These are phyloP conservation scores for Nitzschia sp. DNA, from an alignment of 108 stramenopile species.

Conservation along the genomic window DNA sequence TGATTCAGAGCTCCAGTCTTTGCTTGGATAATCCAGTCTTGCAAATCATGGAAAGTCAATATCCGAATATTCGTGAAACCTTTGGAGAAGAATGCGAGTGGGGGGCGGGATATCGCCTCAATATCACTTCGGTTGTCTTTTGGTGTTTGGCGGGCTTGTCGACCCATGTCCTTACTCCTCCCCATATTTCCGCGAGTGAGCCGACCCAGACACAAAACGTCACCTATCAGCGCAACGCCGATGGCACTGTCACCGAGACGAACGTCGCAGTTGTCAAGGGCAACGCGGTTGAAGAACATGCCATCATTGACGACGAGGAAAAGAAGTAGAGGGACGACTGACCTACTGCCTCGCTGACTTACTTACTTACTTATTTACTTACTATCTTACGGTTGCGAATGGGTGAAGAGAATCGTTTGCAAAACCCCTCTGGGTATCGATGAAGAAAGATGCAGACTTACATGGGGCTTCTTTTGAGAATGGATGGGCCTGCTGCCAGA, in stretches of 20 bases:
- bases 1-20: constrained; percentile 20
- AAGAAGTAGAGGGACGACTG: too few relatives aligned
- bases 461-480: too few relatives aligned
- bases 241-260: constrained; percentile 22
- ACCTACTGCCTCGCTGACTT: too few relatives aligned
- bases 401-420: too few relatives aligned
- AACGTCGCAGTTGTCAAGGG: constrained; percentile 25
- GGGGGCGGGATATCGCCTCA: constrained; percentile 10
- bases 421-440: too few relatives aligned
- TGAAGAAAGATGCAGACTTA: too few relatives aligned
- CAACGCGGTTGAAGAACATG: constrained; percentile 1
- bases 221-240: constrained; percentile 24
- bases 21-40: constrained; percentile 30
- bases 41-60: constrained; percentile 17
- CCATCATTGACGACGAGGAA: too few relatives aligned
- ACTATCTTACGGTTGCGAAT: too few relatives aligned
- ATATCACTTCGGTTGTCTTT: constrained; percentile 1
- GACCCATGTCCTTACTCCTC: background rate
- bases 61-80: background rate
- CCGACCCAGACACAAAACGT: constrained; percentile 33
- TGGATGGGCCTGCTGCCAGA: too few relatives aligned
- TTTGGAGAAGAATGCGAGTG: constrained; percentile 22
- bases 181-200: background rate
- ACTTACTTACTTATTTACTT: too few relatives aligned
- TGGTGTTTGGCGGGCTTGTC: constrained; percentile 22